Percentiles rank a stretch among this genome's conserved stretches.
These are phyloP conservation scores for Crassisporium funariophilum DNA, from an alignment of 768 basidiomycete genomes.

Conservation along the genomic window DNA sequence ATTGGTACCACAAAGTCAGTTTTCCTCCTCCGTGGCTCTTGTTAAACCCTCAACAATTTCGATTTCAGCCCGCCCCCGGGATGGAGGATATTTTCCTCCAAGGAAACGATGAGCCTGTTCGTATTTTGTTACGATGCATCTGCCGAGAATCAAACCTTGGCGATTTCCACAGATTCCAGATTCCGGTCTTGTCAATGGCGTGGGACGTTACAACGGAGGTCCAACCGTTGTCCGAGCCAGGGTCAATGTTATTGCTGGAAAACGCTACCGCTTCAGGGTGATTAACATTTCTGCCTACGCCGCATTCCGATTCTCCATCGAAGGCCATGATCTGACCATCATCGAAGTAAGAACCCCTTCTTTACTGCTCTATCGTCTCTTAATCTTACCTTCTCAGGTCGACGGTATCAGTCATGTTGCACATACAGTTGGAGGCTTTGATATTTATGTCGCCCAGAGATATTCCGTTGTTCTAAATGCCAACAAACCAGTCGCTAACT, in stretches of 20 bases:
- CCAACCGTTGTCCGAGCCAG: conserved; percentile 38
- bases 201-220: conserved; percentile 44
- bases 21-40: background rate
- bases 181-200: conserved; percentile 49
- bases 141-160: too few species aligned
- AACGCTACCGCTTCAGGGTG: conserved; percentile 52
- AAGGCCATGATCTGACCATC: conserved; percentile 44
- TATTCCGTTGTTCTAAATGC: conserved; percentile 46
- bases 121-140: too few species aligned
- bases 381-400: too few species aligned
- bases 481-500: conserved; percentile 39
- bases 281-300: conserved; percentile 49
- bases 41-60: too few species aligned
- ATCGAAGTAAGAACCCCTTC: too few species aligned
- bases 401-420: conserved; percentile 42
- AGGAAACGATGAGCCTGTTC: conserved; percentile 21
- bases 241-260: conserved; percentile 36
- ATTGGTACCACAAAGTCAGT: conserved; percentile 23
- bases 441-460: conserved; percentile 39
- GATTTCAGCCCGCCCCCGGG: conserved; percentile 14
- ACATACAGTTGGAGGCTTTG: conserved; percentile 38
- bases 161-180: conserved; percentile 31
- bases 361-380: too few species aligned
- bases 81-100: conserved; percentile 17
- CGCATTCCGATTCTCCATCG: conserved; percentile 46